Conservation (phyloP, 179 eudicot genomes). For the Vitellaria paradoxa region DNA sequence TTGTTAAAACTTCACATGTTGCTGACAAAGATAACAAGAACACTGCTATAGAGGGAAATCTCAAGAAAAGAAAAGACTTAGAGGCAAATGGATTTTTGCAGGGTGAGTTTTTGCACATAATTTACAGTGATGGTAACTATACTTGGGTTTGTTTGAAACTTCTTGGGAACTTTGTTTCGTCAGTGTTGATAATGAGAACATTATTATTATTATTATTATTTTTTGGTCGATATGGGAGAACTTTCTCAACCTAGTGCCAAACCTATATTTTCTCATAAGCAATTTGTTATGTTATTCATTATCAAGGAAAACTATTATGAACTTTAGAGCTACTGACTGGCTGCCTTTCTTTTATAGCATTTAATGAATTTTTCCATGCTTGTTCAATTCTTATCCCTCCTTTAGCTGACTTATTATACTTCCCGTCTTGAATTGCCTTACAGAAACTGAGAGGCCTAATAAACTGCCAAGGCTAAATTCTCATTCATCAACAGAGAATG, state of each 20-base stretch:
- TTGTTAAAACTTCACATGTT: constrained; percentile 6
- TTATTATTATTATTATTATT: too few relatives aligned
- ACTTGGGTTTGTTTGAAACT: constrained; percentile 20
- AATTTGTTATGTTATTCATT: not conserved
- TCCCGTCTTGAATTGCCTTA: constrained; percentile 40
- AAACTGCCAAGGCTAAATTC: constrained; percentile 58
- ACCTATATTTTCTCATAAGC: not conserved
- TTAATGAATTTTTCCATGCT: too few relatives aligned
- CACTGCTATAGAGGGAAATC: constrained; percentile 38
- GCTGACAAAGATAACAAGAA: constrained; percentile 28
- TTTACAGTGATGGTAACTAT: constrained; percentile 12
- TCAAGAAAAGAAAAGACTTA: constrained; percentile 60
- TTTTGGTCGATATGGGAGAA: too few relatives aligned
- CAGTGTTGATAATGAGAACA: not conserved
- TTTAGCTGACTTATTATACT: constrained; percentile 35
- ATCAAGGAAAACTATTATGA: not conserved
- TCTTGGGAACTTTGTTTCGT: not conserved
- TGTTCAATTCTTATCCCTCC: not conserved
- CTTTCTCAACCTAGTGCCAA: too few relatives aligned
- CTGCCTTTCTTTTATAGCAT: too few relatives aligned
- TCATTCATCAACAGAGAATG: constrained; percentile 52
- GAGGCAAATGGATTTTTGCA: constrained; percentile 55
- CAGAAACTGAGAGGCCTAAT: constrained; percentile 65
- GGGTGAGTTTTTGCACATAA: constrained; percentile 57
- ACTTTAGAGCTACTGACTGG: not conserved